Evolutionary conservation across 768 basidiomycete genomes (phyloP).

Genomic region (Boletales sp.): DNA sequence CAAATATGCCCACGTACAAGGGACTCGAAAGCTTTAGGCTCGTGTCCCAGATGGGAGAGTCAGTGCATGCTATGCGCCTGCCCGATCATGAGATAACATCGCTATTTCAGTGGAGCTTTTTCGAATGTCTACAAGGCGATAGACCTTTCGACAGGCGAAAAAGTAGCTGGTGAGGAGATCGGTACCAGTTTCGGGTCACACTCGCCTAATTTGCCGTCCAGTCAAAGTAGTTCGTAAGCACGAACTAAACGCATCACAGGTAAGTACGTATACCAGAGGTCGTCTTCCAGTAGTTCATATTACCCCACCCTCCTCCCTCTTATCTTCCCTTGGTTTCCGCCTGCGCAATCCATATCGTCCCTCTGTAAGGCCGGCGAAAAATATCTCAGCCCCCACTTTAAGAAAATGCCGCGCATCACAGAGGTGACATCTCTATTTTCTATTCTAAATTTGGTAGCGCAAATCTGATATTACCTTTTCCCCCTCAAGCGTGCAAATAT

Average conservation of each 20-base stretch:
- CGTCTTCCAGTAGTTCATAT: conserved; percentile 27
- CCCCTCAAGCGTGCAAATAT: conserved; percentile 85
- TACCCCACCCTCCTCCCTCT: conserved; percentile 10
- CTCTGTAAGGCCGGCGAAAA: conserved; percentile 78
- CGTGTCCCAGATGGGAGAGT: conserved; percentile 92
- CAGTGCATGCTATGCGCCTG: conserved; percentile 33
- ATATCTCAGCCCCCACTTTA: conserved; percentile 90
- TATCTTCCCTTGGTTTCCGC: conserved; percentile 20
- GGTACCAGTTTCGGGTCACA: background rate
- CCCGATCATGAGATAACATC: conserved; percentile 11
- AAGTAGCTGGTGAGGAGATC: conserved; percentile 67
- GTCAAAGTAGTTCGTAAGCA: conserved; percentile 95
- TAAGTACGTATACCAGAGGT: conserved; percentile 41
- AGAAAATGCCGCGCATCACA: conserved; percentile 96
- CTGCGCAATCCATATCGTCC: conserved; percentile 23
- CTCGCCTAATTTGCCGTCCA: conserved; percentile 26
- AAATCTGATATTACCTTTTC: conserved; percentile 17
- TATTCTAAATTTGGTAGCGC: conserved; percentile 15
- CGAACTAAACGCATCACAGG: conserved; percentile 89
- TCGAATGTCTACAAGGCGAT: conserved; percentile 97
- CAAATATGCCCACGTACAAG: conserved; percentile 80
- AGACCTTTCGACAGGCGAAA: conserved; percentile 68
- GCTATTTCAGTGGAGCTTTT: conserved; percentile 75
- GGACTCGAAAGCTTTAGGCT: conserved; percentile 80
- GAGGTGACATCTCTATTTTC: conserved; percentile 61